Base-by-base conservation (phyloP, 495 filamentous ascomycete genomes). In the Penicillium desertorum region DNA sequence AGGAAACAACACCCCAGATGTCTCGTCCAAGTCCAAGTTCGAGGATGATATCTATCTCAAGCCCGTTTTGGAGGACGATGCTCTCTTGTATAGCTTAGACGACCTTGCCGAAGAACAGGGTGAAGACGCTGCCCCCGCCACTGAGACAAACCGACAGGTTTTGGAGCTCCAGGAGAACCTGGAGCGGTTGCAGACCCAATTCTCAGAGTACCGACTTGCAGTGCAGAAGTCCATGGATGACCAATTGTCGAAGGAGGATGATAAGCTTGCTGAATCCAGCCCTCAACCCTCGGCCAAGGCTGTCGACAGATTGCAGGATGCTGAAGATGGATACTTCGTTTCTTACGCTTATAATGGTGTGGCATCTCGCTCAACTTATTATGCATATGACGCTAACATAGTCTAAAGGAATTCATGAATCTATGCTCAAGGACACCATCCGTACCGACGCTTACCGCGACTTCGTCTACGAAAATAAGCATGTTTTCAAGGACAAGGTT, bases 61-160 rank as follows among this genome's bases (percentile, higher is more conserved):
- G 71, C 93, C 92, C 1, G 86, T 89, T 10, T 71, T 98, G n/a
- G 89, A 95, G 62, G 91, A 96, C 63, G 92, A 98, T 59, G 87
- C 92, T 14, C 76, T 96, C 39, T 77, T 98, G 32, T 88, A 93
- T 58, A 87, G 82, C 47, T 75, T 97, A 49, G 92, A 94, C 58
- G 93, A 96, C 41, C 71, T 94, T 43, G 75, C 80, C 17, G 73
- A 78, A 43, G 72, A 72, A 4, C 60, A 71, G 42, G 62, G 47
- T 4, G 53, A 62, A 0, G 68, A 70, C 10, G 43, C 64, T 4
- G 57, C 62, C 9, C 59, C 66, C 30, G 62, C 57, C 8, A 62
- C 47, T 37, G 69, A 76, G 62, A 76, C 76, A 22, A 81, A 82
- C 55, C 75, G 80, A 59, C 82, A 80, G 54, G 83, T 92, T 46